Conservation (phyloP, 768 basidiomycete genomes). For the Russula emetica region DNA sequence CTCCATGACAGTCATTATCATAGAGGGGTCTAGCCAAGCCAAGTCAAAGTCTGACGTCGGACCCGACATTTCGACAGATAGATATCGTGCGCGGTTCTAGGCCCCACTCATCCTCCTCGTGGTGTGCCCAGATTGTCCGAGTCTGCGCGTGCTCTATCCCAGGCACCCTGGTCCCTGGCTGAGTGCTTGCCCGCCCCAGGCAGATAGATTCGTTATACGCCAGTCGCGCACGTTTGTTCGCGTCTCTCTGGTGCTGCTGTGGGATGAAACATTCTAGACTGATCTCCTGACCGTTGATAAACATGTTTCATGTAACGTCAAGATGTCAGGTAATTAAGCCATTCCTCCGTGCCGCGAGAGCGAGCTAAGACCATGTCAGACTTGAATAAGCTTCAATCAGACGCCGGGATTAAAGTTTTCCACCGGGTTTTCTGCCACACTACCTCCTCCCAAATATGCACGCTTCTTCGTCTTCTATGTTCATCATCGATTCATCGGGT, state of each 20-base stretch:
- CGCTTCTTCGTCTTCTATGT: neutral
- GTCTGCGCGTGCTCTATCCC: too few relatives aligned
- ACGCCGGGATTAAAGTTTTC: neutral
- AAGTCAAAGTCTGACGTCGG: neutral
- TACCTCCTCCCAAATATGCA: neutral
- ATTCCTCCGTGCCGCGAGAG: neutral
- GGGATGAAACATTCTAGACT: neutral
- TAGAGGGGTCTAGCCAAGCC: neutral
- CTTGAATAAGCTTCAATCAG: neutral
- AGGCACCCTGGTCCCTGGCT: too few relatives aligned
- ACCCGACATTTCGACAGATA: neutral
- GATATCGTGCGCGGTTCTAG: neutral
- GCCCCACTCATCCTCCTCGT: neutral
- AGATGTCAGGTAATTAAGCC: neutral
- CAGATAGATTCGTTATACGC: too few relatives aligned
- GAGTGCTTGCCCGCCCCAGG: too few relatives aligned
- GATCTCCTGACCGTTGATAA: neutral
- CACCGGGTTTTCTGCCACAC: neutral
- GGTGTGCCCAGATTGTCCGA: too few relatives aligned
- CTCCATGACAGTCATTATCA: neutral
- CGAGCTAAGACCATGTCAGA: too few relatives aligned
- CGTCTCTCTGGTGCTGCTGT: neutral
- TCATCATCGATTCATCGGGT: neutral
- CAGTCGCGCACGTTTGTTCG: neutral
- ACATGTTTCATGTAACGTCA: neutral